Base-by-base conservation (phyloP, 768 basidiomycete species). In the Pleurotus platypus region DNA sequence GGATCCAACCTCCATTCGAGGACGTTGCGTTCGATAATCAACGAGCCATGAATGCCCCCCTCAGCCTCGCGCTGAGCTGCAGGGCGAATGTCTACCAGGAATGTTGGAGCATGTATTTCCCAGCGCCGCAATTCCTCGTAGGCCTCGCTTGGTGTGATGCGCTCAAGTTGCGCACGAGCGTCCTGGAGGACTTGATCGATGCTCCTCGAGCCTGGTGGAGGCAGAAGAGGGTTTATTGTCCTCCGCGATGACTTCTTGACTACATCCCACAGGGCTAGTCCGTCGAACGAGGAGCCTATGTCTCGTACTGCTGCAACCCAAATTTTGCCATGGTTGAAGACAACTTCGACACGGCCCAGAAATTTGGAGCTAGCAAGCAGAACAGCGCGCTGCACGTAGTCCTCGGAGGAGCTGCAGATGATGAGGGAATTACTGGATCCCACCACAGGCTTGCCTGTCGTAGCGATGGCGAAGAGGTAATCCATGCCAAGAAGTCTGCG, bases 1-100 rank as follows among this genome's bases (percentile, higher is more conserved):
- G 90, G 90, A 69, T 92, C 90, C 61, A 92, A 85, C 20, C 83
- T 79, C 88, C 89, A 90, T 67, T 92, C 90, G 54, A 92, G 76
- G 4, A 84, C 80, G 64, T 89, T 91, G 20, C 90, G 78, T 63
- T 91, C 90, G 57, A 92, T 80, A 55, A 88, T 71, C 56, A 91
- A 70, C n/a, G 89, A 79, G 0, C 90, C 88, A 6, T 75, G 75
- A 55, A 92, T 86, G 0, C 71, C 76, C 0, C 90, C 90, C 30
- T 80, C 72, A 47, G 66, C 67, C 4, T 75, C 75, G 13, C 90
- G 79, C 67, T 89, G 82, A 4, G 75, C 77, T 39, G 75, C 79
- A 0, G 89, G 81, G 5, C 90, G 84, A 51, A 92, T 90, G 67
- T 92, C 90, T 5, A 92, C 89, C 42, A 92, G 75, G 55, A 91